Evolutionary conservation across 108 stramenopile genomes (phyloP).

Genomic region (Fistulifera solaris): DNA sequence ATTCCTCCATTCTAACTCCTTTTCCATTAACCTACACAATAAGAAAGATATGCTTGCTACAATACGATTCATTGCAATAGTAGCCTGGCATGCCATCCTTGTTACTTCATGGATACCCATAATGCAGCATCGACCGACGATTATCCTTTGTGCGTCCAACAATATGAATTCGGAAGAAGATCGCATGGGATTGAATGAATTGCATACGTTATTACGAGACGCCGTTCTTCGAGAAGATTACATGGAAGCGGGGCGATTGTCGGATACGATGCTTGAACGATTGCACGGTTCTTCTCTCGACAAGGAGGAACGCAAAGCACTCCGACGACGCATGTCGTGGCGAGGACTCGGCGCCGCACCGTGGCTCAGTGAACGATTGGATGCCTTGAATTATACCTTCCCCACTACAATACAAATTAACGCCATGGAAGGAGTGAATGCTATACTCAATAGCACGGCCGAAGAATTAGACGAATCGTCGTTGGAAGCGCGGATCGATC

Average conservation of each 20-base stretch:
- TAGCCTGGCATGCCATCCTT: too few relatives aligned
- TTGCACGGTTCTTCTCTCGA: slow-evolving; percentile 18
- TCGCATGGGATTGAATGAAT: slow-evolving; percentile 70
- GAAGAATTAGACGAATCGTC: slow-evolving; percentile 30
- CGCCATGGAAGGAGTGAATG: slow-evolving; percentile 72
- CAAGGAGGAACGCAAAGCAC: slow-evolving; percentile 24
- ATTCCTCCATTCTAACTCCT: too few relatives aligned
- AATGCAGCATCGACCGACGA: too few relatives aligned
- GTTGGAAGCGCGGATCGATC: slow-evolving; percentile 44
- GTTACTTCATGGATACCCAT: too few relatives aligned
- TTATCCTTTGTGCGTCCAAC: too few relatives aligned
- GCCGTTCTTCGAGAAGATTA: slow-evolving; percentile 56
- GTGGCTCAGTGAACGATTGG: slow-evolving; percentile 70
- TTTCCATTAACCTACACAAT: too few relatives aligned
- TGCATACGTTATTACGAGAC: slow-evolving; percentile 69
- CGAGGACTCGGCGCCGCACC: slow-evolving; percentile 68
- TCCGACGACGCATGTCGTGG: slow-evolving; percentile 59
- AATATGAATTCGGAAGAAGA: not conserved
- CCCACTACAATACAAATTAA: slow-evolving; percentile 86
- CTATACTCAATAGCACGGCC: slow-evolving; percentile 36
- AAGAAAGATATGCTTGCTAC: too few relatives aligned
- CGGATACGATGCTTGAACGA: slow-evolving; percentile 49
- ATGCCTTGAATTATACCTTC: slow-evolving; percentile 55
- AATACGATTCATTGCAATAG: too few relatives aligned
- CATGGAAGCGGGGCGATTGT: slow-evolving; percentile 44